phyloP scores from a whole-genome alignment of 495 filamentous ascomycete genomes.

The Penicillium silybi region DNA sequence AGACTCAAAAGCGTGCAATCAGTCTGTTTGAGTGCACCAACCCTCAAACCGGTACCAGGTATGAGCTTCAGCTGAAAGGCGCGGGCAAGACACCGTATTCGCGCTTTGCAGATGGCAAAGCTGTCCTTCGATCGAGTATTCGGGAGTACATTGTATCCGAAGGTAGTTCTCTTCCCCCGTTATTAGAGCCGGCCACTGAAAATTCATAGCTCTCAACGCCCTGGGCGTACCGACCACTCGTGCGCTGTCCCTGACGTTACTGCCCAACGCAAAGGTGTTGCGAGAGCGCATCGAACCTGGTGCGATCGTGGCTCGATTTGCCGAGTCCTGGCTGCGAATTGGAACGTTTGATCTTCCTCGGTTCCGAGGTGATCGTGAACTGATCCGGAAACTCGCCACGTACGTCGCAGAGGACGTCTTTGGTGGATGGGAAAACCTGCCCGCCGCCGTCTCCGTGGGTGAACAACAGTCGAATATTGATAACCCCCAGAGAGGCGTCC shows the following conservation, averaged over 20 bases:
- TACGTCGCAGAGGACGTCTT: conserved; percentile 86
- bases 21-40: conserved; percentile 89
- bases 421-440: conserved; percentile 75
- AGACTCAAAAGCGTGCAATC: conserved; percentile 62
- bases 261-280: conserved; percentile 65
- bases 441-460: conserved; percentile 41
- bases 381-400: conserved; percentile 68
- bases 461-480: conserved; percentile 35
- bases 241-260: conserved; percentile 74
- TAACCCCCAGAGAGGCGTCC: conserved; percentile 45
- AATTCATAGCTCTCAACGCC: conserved; percentile 58
- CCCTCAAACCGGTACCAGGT: conserved; percentile 62
- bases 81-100: conserved; percentile 92
- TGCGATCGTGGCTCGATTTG: conserved; percentile 87
- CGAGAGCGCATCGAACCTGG: conserved; percentile 88
- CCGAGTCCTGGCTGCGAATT: conserved; percentile 86
- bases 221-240: conserved; percentile 82
- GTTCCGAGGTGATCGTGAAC: conserved; percentile 70
- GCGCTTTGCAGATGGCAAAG: conserved; percentile 95
- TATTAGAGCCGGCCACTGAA: neutral
- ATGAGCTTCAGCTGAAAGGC: conserved; percentile 92
- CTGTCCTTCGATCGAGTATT: conserved; percentile 85
- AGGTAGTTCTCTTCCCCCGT: conserved; percentile 27
- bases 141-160: conserved; percentile 92
- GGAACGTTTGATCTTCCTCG: conserved; percentile 91